A percentile compares a stretch with the other conserved stretches of the same genome.
Evolutionary conservation across 2,329 filamentous ascomycete genomes (phyloP).

Genomic region (Phyllosticta capitalensis): DNA sequence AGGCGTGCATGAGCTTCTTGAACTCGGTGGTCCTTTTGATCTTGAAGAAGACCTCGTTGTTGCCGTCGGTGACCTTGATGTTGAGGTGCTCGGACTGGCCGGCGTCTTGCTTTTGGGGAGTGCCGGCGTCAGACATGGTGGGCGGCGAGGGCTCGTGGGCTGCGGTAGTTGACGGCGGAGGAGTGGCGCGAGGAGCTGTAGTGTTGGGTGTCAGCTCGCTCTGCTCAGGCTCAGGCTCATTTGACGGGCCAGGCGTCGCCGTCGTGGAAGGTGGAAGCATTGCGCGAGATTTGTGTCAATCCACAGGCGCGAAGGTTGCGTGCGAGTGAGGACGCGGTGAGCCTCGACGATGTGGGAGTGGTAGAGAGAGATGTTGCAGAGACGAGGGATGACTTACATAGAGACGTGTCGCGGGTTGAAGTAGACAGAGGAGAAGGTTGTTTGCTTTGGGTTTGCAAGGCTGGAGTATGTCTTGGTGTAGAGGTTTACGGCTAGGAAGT

Average conservation of each 20-base stretch:
- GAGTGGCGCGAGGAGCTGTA: background rate
- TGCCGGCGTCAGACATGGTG: conserved; percentile 35
- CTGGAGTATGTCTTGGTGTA: background rate
- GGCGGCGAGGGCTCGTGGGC: background rate
- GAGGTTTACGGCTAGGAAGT: conserved; percentile 3
- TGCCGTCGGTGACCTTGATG: conserved; percentile 98
- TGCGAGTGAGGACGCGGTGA: conserved; percentile 30
- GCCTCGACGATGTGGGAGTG: conserved; percentile 29
- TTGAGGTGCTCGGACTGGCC: conserved; percentile 72
- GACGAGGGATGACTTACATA: conserved; percentile 18
- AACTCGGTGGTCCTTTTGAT: conserved; percentile 95
- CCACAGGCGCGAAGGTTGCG: conserved; percentile 24
- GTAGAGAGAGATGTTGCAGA: conserved; percentile 15
- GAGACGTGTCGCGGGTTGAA: conserved; percentile 13
- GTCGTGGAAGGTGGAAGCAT: background rate
- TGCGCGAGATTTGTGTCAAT: background rate
- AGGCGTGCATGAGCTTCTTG: conserved; percentile 97
- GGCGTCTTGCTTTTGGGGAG: conserved; percentile 33
- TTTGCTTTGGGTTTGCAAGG: background rate
- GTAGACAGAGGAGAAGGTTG: background rate
- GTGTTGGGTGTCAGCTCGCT: background rate
- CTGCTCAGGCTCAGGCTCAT: background rate
- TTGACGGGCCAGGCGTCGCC: background rate
- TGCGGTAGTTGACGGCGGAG: background rate
- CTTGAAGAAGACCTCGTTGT: conserved; percentile 99